Conservation (phyloP, 305 asterid species). For the Plantago lanceolata region DNA sequence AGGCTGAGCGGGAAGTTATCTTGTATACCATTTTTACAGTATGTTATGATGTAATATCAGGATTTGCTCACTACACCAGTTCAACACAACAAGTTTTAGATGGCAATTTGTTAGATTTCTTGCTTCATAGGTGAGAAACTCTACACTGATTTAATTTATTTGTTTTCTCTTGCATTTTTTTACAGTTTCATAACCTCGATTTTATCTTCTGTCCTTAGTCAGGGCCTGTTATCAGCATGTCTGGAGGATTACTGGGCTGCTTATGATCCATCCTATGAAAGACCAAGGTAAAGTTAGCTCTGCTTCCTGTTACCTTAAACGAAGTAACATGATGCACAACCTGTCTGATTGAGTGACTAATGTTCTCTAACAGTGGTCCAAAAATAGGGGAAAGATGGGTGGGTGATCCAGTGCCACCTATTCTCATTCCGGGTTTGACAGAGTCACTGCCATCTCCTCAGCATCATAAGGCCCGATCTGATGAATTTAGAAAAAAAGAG, state of each 20-base stretch:
- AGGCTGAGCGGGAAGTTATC: slow-evolving; percentile 68
- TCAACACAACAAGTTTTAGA: slow-evolving; percentile 53
- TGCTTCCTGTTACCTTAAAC: slow-evolving; percentile 14
- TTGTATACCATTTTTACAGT: slow-evolving; percentile 52
- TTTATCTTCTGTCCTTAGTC: slow-evolving; percentile 46
- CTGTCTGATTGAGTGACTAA: slow-evolving; percentile 1
- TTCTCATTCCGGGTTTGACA: slow-evolving; percentile 32
- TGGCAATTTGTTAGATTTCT: slow-evolving; percentile 51
- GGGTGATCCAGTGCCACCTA: slow-evolving; percentile 32
- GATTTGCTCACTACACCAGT: slow-evolving; percentile 65
- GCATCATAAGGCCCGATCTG: slow-evolving; percentile 9
- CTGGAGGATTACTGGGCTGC: slow-evolving; percentile 75
- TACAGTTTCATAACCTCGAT: slow-evolving; percentile 1
- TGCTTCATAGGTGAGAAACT: slow-evolving; percentile 55
- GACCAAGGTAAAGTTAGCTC: slow-evolving; percentile 41
- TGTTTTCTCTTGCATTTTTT: background rate
- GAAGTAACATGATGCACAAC: slow-evolving; percentile 6
- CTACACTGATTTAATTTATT: background rate
- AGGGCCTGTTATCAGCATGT: slow-evolving; percentile 58
- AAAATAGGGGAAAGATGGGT: slow-evolving; percentile 43
- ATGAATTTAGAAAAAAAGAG: slow-evolving; percentile 31
- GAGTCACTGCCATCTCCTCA: slow-evolving; percentile 24
- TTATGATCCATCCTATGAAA: slow-evolving; percentile 59
- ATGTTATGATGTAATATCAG: slow-evolving; percentile 72
- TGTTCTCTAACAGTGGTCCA: slow-evolving; percentile 47